A percentile compares a stretch with the other conserved stretches of the same genome.
Evolutionary conservation across 2,329 filamentous ascomycete genomes (phyloP).

Genomic region (Monosporascus sp.): DNA sequence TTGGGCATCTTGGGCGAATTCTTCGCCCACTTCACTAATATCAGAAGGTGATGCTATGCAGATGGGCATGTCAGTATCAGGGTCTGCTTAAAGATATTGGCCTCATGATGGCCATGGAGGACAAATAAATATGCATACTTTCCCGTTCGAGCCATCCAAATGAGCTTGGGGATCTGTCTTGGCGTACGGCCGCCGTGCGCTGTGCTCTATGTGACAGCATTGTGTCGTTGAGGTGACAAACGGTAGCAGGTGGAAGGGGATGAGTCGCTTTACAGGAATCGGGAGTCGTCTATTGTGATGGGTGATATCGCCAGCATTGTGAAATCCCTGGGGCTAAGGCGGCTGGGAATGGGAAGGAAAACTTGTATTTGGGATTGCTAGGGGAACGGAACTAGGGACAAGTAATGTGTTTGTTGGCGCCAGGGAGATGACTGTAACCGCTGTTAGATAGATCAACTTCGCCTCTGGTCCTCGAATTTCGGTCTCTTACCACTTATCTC

Average conservation of each 20-base stretch:
- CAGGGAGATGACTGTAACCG: too few species aligned
- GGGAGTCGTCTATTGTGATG: background rate
- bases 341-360: background rate
- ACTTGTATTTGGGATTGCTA: background rate
- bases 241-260: background rate
- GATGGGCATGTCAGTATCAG: conserved; percentile 24
- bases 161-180: background rate
- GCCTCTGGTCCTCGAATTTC: too few species aligned
- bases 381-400: background rate
- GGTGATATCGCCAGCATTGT: background rate
- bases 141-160: background rate
- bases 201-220: background rate
- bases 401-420: too few species aligned
- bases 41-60: conserved; percentile 22
- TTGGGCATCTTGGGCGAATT: conserved; percentile 66
- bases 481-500: too few species aligned
- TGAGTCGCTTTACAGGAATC: background rate
- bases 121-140: background rate
- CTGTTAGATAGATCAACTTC: too few species aligned
- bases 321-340: background rate
- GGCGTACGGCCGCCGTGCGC: background rate
- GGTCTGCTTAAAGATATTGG: conserved; percentile 15
- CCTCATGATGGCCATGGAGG: background rate
- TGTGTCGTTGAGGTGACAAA: background rate
- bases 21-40: conserved; percentile 11